phyloP scores from a whole-genome alignment of 805 yeast species.

The Candida alai region DNA sequence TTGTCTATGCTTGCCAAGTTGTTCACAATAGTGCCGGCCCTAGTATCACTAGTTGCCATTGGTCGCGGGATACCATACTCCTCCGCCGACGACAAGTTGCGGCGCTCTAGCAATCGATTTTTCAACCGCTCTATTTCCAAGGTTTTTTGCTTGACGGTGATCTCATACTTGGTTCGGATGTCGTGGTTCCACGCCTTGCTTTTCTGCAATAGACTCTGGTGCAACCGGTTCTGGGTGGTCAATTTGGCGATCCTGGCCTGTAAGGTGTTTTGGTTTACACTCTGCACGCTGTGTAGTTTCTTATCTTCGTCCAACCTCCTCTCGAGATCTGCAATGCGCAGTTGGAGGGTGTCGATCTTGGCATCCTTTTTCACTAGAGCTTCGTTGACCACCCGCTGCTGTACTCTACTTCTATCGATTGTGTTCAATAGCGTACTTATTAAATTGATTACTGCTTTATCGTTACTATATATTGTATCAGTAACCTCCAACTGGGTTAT shows the following conservation, averaged over 20 bases:
- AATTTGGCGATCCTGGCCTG: slow-evolving; percentile 16
- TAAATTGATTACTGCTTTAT: slow-evolving; percentile 34
- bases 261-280: slow-evolving; percentile 18
- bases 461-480: slow-evolving; percentile 32
- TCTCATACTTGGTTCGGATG: slow-evolving; percentile 29
- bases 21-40: slow-evolving; percentile 16
- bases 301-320: slow-evolving; percentile 12
- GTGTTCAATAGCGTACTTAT: slow-evolving; percentile 30
- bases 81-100: slow-evolving; percentile 25
- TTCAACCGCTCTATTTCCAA: slow-evolving; percentile 31
- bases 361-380: slow-evolving; percentile 26
- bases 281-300: slow-evolving; percentile 12
- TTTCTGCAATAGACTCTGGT: slow-evolving; percentile 25
- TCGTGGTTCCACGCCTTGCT: slow-evolving; percentile 28
- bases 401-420: slow-evolving; percentile 30
- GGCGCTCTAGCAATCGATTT: slow-evolving; percentile 28
- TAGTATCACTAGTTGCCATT: slow-evolving; percentile 6
- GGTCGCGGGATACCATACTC: slow-evolving; percentile 23
- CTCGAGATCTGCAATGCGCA: slow-evolving; percentile 20
- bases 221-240: slow-evolving; percentile 19
- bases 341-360: slow-evolving; percentile 21
- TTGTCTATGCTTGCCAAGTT: slow-evolving; percentile 32
- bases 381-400: slow-evolving; percentile 27
- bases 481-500: slow-evolving; percentile 20
- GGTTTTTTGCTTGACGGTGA: slow-evolving; percentile 31